Evolutionary conservation across 352 stramenopile species (phyloP).

Genomic region (Thalassiosira pacifica): DNA sequence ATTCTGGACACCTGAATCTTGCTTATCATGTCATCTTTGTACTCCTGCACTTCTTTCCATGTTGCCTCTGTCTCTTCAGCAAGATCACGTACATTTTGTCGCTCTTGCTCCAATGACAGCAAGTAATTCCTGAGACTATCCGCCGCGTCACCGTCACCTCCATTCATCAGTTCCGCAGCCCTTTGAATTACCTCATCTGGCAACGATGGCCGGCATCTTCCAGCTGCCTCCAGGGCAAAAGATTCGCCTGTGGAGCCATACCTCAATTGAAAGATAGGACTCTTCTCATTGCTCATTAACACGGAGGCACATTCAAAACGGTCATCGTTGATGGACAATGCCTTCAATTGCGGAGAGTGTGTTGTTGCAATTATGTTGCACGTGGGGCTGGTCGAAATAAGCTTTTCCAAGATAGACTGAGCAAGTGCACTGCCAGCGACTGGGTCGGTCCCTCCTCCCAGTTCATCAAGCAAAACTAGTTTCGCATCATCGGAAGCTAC

Average conservation of each 20-base stretch:
- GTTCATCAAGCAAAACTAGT: constrained; percentile 89
- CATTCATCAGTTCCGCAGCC: constrained; percentile 77
- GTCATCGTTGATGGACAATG: constrained; percentile 76
- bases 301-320: constrained; percentile 78
- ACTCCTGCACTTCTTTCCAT: constrained; percentile 44
- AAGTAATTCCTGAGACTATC: constrained; percentile 65
- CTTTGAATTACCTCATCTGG: constrained; percentile 82
- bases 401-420: constrained; percentile 87
- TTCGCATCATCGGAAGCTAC: not conserved
- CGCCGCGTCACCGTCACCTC: constrained; percentile 41
- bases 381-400: constrained; percentile 63
- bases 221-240: constrained; percentile 84
- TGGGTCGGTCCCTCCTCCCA: constrained; percentile 89
- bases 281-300: constrained; percentile 55
- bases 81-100: constrained; percentile 32
- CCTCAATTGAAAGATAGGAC: constrained; percentile 83
- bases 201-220: constrained; percentile 63
- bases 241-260: constrained; percentile 88
- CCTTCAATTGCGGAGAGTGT: constrained; percentile 88
- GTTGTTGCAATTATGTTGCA: constrained; percentile 87
- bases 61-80: constrained; percentile 48
- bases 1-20: constrained; percentile 70
- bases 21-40: constrained; percentile 66
- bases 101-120: constrained; percentile 69
- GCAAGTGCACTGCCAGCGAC: constrained; percentile 85